phyloP scores from a whole-genome alignment of 371 early-diverging fungal genomes.

The Gilbertella persicaria region DNA sequence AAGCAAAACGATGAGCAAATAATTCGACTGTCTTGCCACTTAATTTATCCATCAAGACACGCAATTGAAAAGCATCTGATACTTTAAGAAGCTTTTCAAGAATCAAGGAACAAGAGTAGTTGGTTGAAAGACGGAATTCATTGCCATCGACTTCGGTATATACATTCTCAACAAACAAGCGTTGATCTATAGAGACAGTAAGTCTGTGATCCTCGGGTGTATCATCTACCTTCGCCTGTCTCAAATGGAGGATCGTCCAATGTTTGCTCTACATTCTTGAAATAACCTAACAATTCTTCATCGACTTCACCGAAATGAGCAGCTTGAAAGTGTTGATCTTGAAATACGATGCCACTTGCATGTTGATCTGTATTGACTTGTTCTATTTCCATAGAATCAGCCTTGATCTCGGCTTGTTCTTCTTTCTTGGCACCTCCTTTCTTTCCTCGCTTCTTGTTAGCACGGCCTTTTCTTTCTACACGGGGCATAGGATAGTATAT shows the following conservation, averaged over 20 bases:
- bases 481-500: conserved; percentile 24
- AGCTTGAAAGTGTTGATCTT: conserved; percentile 40
- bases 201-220: not conserved
- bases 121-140: conserved; percentile 72
- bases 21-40: conserved; percentile 69
- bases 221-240: conserved; percentile 63
- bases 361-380: conserved; percentile 3
- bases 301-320: conserved; percentile 69
- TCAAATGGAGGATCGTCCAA: conserved; percentile 72
- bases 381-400: conserved; percentile 16
- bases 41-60: conserved; percentile 68
- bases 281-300: conserved; percentile 71
- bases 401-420: conserved; percentile 2
- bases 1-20: conserved; percentile 82
- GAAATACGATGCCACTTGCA: conserved; percentile 15
- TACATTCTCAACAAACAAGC: conserved; percentile 75
- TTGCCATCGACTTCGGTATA: conserved; percentile 78
- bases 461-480: conserved; percentile 35
- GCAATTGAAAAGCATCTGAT: conserved; percentile 73
- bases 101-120: conserved; percentile 77
- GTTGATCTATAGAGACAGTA: conserved; percentile 49
- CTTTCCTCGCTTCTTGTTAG: conserved; percentile 38
- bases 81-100: conserved; percentile 77
- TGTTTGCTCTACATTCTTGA: conserved; percentile 73
- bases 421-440: conserved; percentile 24